Base-by-base conservation (phyloP, 2,329 filamentous ascomycete species). In the Ramichloridium luteum region DNA sequence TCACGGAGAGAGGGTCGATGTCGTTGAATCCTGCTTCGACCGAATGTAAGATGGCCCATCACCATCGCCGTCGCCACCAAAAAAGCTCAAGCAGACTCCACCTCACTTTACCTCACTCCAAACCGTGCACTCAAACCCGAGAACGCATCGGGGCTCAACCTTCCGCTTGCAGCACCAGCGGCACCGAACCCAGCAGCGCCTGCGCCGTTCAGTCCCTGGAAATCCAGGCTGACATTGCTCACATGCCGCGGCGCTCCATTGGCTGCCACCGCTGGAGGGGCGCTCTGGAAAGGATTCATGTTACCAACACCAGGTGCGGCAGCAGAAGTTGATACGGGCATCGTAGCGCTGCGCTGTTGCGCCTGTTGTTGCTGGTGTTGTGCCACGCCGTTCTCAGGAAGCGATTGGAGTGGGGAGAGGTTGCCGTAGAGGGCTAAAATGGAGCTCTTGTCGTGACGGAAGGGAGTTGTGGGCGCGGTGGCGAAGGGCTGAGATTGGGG, bases 91-190 rank as follows among this genome's bases (percentile, higher is more conserved):
- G n/a, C n/a, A n/a, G 8, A 23, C 8, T 8, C 8, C 8, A 8
- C 8, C 20, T 23, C 20, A n/a, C 20, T 23, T 23, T n/a, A 23
- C 20, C 20, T 23, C 8, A 23, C 20, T 8, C 20, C 20, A 23
- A 23, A 64, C 36, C 58, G 56, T 27, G 78, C 73, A 47, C 78
- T 83, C 41, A 86, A 60, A 30, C 77, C 80, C 2, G 80, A 74
- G 64, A 85, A 86, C 10, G 80, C 80, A 55, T 86, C 80, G 3
- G 80, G 80, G 46, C 79, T 84, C 49, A 85, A 80, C 25, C 80
- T 64, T 6, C 80, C 80, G 45, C 46, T 69, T 34, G 72, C 72
- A 54, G 73, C 64, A 8, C 20, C 20, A 8, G 20, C 20, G 20
- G n/a, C 8, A n/a, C 20, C 20, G 8, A 8, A 8, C 8, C 20